Conservation (phyloP, 2,329 filamentous ascomycete species). For the Neofusicoccum cordaticola region DNA sequence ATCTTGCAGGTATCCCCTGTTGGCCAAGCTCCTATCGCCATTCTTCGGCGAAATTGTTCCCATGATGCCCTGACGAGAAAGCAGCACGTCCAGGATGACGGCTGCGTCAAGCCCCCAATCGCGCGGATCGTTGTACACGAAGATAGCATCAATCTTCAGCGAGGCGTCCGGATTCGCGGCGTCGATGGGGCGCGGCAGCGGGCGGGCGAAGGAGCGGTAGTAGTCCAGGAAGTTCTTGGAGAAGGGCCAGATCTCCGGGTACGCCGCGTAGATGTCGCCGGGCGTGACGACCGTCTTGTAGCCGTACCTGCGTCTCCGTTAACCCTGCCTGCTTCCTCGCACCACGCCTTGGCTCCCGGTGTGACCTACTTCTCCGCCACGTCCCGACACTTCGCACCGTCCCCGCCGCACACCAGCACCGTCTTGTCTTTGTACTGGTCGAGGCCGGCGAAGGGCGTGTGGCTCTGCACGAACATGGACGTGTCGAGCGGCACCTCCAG, state of each 20-base stretch:
- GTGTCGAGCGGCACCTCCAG: constrained; percentile 63
- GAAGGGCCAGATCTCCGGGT: constrained; percentile 82
- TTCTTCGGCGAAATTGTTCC: constrained; percentile 78
- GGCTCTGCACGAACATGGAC: constrained; percentile 79
- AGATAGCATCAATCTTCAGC: constrained; percentile 82
- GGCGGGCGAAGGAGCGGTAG: constrained; percentile 58
- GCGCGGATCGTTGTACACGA: constrained; percentile 92
- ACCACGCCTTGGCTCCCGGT: background rate
- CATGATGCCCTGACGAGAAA: constrained; percentile 73
- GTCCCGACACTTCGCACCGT: constrained; percentile 57
- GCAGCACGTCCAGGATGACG: constrained; percentile 76
- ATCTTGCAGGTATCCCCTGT: constrained; percentile 81
- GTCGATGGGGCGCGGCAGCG: constrained; percentile 53
- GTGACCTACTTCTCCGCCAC: constrained; percentile 63
- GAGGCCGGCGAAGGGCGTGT: constrained; percentile 76
- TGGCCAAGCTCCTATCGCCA: constrained; percentile 60
- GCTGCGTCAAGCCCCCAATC: constrained; percentile 93
- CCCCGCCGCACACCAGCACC: constrained; percentile 49
- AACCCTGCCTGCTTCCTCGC: background rate
- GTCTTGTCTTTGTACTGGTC: constrained; percentile 57
- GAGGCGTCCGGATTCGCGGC: constrained; percentile 35
- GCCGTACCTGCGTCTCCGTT: constrained; percentile 54
- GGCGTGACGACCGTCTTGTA: constrained; percentile 82
- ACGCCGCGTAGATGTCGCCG: constrained; percentile 72
- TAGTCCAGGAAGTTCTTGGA: constrained; percentile 57